Base-by-base conservation (phyloP, 768 basidiomycete genomes). In the Porpolomopsis calyptriformis region DNA sequence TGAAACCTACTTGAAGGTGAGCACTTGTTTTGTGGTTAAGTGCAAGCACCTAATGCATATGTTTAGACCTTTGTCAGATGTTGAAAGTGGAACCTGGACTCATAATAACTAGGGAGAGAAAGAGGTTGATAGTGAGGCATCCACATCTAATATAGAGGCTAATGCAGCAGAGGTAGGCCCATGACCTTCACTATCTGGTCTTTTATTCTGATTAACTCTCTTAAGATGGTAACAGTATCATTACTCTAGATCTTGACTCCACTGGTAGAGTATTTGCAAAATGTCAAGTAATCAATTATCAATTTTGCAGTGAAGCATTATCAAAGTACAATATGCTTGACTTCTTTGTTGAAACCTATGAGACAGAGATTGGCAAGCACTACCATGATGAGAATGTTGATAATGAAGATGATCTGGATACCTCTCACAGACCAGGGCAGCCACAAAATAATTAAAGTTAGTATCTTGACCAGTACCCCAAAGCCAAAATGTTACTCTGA, bases 301-400 rank as follows among this genome's bases (percentile, higher is more conserved):
- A 5, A 1, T 39, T 37, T 9, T 50, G 60, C 1, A 63, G 64
- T 2, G 41, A 54, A 0, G 52, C 25, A 3, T 47, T 66, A 1
- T 38, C 44, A 2, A 19, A 48, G 4, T 40, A 29, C 3, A 58
- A 52, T 38, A 18, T 64, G 4, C 24, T 59, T 7, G 45, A 53
- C 4, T 67, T 61, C 38, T 58, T 62, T 18, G 37, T 60, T 2
- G 47, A 66, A 22, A 66, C 67, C 0, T 66, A 66, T 47, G 59
- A 70, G 34, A 16, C 5, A 4, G 36, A 40, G 26, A 29, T 14
- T 14, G 6, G 5, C 20, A 11, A n/a, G n/a, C n/a, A n/a, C n/a
- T n/a, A n/a, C n/a, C n/a, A n/a, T n/a, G n/a, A 35, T 8, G 16
- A 20, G 24, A 25, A 39, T 10, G 45, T 42, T 23, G 46, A 50